Conservation (phyloP, 495 filamentous ascomycete species). For the Lophium mytilinum region DNA sequence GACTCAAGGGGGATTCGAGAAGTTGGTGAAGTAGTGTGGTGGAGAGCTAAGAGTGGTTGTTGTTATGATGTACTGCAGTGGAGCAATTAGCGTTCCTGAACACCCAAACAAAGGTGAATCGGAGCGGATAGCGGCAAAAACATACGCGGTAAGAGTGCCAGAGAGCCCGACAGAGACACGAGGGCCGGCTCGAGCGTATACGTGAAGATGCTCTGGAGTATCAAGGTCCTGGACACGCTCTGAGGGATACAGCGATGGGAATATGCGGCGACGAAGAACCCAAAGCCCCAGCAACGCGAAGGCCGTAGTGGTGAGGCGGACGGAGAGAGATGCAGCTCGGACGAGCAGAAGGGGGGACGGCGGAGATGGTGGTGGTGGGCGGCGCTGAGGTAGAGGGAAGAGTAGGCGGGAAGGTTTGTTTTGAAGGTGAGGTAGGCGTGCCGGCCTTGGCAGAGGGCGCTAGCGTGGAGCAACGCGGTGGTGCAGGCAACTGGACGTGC, state of each 20-base stretch:
- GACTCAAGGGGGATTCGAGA: conserved; percentile 15
- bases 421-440: conserved; percentile 2
- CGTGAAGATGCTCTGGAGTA: conserved; percentile 9
- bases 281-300: conserved; percentile 6
- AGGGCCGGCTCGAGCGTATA: conserved; percentile 24
- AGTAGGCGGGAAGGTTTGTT: conserved; percentile 7
- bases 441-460: conserved; percentile 1
- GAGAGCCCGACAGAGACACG: conserved; percentile 12
- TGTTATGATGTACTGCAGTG: conserved; percentile 23
- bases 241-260: conserved; percentile 20
- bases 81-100: conserved; percentile 7
- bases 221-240: conserved; percentile 19
- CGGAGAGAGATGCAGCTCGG: conserved; percentile 15
- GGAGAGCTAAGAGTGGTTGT: neutral
- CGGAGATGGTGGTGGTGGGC: conserved; percentile 6
- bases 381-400: conserved; percentile 9
- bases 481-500: no score
- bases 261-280: conserved; percentile 6
- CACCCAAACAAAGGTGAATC: neutral
- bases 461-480: no score
- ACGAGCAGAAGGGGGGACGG: conserved; percentile 7
- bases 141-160: conserved; percentile 9
- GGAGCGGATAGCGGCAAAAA: neutral
- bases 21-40: conserved; percentile 10
- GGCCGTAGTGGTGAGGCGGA: conserved; percentile 2